Conservation (phyloP, 345 rosid species). For the Rhodamnia argentea region DNA sequence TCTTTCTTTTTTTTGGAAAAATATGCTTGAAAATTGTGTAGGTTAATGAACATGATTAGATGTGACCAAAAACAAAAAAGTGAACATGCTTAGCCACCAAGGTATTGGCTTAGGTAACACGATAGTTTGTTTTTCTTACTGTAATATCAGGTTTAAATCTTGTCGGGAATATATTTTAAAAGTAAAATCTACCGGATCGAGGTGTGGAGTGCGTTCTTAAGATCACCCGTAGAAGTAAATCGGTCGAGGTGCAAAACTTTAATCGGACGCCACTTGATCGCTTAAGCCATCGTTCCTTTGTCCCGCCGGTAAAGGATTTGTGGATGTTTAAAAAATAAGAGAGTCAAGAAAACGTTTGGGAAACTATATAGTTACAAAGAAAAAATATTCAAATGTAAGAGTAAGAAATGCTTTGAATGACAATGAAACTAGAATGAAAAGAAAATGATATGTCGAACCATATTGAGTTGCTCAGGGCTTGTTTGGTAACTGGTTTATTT, state of each 20-base stretch:
- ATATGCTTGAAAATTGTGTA: not conserved
- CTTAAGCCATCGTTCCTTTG: not conserved
- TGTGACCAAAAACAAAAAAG: too few relatives aligned
- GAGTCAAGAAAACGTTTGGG: not conserved
- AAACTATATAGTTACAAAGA: not conserved
- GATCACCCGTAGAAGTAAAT: rapidly evolving
- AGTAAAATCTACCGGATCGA: not conserved
- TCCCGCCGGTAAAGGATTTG: not conserved
- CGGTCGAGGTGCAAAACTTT: rapidly evolving
- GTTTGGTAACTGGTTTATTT: not conserved
- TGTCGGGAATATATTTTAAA: not conserved
- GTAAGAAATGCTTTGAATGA: not conserved
- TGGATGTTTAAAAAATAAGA: not conserved
- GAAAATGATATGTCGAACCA: not conserved
- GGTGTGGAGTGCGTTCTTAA: not conserved
- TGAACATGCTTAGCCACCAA: not conserved
- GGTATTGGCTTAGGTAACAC: not conserved
- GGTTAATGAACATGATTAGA: too few relatives aligned
- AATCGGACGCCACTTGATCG: rapidly evolving
- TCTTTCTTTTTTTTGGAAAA: too few relatives aligned
- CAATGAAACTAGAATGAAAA: not conserved
- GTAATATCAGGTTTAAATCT: not conserved
- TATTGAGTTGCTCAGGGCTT: not conserved
- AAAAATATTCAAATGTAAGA: not conserved
- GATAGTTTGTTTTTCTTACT: rapidly evolving